Percentiles rank a stretch among this genome's conserved stretches.
Conservation (phyloP, 805 yeast species). For the Lipomyces spencermartinsiae region DNA sequence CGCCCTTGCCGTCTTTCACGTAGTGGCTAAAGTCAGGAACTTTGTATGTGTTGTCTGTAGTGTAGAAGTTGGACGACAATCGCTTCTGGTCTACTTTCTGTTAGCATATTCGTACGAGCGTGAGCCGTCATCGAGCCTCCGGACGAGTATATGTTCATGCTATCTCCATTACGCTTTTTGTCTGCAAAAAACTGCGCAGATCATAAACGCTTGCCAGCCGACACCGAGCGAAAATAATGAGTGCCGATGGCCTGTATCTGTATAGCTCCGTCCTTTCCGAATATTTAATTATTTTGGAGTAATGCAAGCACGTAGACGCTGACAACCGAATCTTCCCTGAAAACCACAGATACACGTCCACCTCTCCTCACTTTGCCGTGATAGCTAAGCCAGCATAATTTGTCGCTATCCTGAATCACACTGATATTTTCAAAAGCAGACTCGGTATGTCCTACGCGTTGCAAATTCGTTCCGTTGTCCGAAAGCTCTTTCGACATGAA, state of each 20-base stretch:
- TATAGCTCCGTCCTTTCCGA: no score
- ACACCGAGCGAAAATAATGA: no score
- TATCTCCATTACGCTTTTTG: no score
- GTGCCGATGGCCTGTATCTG: no score
- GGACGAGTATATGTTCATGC: neutral
- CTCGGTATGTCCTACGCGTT: neutral
- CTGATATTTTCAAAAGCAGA: neutral
- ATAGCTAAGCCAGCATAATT: neutral
- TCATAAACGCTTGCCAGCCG: no score
- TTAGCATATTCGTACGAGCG: neutral
- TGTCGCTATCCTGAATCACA: neutral
- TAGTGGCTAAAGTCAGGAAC: conserved; percentile 49
- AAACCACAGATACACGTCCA: neutral
- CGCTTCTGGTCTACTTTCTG: conserved; percentile 34
- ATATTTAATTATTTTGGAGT: neutral
- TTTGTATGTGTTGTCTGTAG: conserved; percentile 41
- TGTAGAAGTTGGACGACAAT: conserved; percentile 31
- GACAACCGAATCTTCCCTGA: no score
- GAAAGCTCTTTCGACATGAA: neutral
- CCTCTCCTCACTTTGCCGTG: neutral
- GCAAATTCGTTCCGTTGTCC: conserved; percentile 7
- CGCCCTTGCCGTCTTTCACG: conserved; percentile 70
- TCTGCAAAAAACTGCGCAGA: no score
- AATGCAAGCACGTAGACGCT: neutral
- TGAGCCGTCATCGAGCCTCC: neutral